Conservation (phyloP, 495 filamentous ascomycete species). For the Barbatosphaeria neglecta region DNA sequence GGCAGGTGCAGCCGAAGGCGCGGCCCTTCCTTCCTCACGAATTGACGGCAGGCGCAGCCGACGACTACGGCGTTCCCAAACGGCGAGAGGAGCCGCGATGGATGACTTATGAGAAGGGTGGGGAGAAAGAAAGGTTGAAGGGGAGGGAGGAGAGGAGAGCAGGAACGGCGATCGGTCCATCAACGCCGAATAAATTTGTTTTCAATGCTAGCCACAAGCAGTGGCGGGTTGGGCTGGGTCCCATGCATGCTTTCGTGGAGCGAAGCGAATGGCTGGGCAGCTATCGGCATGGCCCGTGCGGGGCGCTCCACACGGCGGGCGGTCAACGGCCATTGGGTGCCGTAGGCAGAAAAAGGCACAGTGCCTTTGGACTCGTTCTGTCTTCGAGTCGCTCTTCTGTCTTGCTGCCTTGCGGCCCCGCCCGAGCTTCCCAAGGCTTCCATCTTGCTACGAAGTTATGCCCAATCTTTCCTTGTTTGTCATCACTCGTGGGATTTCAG, state of each 20-base stretch:
- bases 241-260: not conserved
- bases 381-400: too few species aligned
- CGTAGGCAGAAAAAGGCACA: too few species aligned
- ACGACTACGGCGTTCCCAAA: not conserved
- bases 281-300: not conserved
- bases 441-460: too few species aligned
- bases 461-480: too few species aligned
- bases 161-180: not conserved
- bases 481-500: too few species aligned
- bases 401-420: too few species aligned
- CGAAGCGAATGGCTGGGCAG: not conserved
- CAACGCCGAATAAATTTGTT: not conserved
- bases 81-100: not conserved
- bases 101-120: not conserved
- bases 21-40: too few species aligned
- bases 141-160: not conserved
- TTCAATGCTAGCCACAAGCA: not conserved
- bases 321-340: not conserved
- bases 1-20: too few species aligned
- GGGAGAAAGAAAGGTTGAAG: not conserved
- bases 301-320: not conserved
- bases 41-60: not conserved
- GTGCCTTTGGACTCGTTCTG: not conserved
- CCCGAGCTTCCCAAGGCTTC: too few species aligned
- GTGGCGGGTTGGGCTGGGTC: not conserved